Base-by-base conservation (phyloP, 257 asterid species). In the Ocimum tenuiflorum region DNA sequence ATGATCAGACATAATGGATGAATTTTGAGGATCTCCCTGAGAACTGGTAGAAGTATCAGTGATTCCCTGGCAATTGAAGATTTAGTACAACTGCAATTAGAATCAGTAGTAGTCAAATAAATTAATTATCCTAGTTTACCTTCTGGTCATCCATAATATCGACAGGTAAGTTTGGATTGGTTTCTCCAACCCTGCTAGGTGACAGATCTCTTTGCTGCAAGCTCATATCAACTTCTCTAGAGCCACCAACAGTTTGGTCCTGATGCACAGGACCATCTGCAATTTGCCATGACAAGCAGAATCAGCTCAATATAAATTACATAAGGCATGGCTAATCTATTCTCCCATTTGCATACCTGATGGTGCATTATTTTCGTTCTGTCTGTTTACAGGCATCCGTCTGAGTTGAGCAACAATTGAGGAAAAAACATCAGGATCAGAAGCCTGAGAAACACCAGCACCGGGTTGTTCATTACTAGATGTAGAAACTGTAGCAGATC, bases 201-300 rank as follows among this genome's bases (percentile, higher is more conserved):
- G 70, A 27, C 48, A 53, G 7, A 65, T 65, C 47, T 18, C 67
- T 63, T 20, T 31, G 71, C 36, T 41, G 81, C 24, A 63, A 41
- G 68, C 70, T 72, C 20, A 24, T 54, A 22, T 69, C 76, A 58
- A 67, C 78, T 36, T 71, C 77, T 66, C 74, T 67, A 38, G 70
- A 63, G 66, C 43, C 77, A 57, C 73, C 80, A 65, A 64, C 68
- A 62, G 79, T 64, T 66, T 35, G 77, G 24, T 70, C 83, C 50
- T 68, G 80, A 72, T 52, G 76, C 64, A 72, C 72, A 36, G 79
- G 67, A 67, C 70, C 61, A 52, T 80, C 91, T 65, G 82, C 60
- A 53, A 43, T 75, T 62, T 82, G 54, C 79, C 84, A 70, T 48
- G 68, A 51, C 0, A 15, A 53, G 61, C 57, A 38, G 9, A 72